These are phyloP conservation scores for Microbotryum lychnidis-dioicae DNA, from an alignment of 1,284 basidiomycete species.

Conservation along the genomic window DNA sequence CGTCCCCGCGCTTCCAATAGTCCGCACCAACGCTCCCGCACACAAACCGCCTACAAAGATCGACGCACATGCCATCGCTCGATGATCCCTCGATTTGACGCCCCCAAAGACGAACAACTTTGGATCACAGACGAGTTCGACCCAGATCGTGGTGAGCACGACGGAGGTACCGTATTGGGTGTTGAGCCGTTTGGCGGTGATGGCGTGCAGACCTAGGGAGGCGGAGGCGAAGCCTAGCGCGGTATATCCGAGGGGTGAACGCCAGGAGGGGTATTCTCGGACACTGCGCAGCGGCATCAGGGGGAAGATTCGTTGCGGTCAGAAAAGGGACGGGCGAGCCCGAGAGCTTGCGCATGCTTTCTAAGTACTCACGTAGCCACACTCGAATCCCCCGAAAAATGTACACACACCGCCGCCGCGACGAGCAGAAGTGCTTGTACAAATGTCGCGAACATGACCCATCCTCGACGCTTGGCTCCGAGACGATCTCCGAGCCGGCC, in stretches of 20 bases:
- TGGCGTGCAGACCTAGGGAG: conserved; percentile 52
- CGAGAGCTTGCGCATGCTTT: conserved; percentile 48
- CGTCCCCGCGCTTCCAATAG: conserved; percentile 55
- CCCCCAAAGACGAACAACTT: conserved; percentile 50
- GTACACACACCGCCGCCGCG: conserved; percentile 57
- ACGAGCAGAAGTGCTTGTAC: conserved; percentile 66
- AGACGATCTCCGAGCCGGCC: conserved; percentile 47
- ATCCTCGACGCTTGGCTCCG: conserved; percentile 60
- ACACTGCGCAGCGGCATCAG: not conserved
- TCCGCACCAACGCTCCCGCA: conserved; percentile 56
- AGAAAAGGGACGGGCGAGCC: conserved; percentile 68
- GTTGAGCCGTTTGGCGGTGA: conserved; percentile 59
- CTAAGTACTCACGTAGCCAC: conserved; percentile 54
- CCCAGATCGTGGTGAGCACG: conserved; percentile 70
- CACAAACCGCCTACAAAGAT: conserved; percentile 70
- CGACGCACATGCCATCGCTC: conserved; percentile 55
- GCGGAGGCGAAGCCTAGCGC: conserved; percentile 53
- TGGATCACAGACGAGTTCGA: conserved; percentile 72
- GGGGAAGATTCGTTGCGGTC: not conserved
- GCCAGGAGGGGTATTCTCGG: conserved; percentile 13
- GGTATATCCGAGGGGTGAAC: conserved; percentile 51
- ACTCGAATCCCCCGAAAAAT: conserved; percentile 49
- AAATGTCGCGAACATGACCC: conserved; percentile 63
- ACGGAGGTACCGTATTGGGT: conserved; percentile 11
- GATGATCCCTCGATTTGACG: conserved; percentile 61